A percentile compares a stretch with the other conserved stretches of the same genome.
These are phyloP conservation scores for Saccharum spontaneum DNA, from an alignment of 176 grass and related monocot species.

Conservation along the genomic window DNA sequence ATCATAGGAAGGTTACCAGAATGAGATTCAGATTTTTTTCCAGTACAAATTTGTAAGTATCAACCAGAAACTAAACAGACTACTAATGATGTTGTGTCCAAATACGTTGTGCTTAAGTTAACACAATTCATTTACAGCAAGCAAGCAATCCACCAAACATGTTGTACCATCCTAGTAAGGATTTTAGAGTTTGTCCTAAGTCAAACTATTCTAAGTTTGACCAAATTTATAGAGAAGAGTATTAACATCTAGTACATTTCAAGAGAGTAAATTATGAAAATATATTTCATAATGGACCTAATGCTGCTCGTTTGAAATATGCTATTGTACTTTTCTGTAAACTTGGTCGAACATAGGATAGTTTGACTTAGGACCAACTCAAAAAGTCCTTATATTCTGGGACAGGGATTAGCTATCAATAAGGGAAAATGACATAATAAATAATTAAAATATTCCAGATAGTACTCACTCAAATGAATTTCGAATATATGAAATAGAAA, in stretches of 20 bases:
- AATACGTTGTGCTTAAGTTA: background rate
- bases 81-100: background rate
- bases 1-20: background rate
- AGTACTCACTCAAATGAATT: background rate
- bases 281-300: background rate
- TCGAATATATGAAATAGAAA: background rate
- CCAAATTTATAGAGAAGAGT: no score
- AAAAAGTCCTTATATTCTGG: background rate
- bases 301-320: background rate
- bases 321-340: background rate
- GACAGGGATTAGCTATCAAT: background rate
- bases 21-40: no score
- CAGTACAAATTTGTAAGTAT: no score
- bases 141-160: background rate
- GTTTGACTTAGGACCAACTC: background rate
- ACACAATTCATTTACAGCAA: conserved; percentile 12
- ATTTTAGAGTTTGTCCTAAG: no score
- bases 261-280: background rate
- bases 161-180: background rate
- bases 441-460: conserved; percentile 6
- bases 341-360: background rate
- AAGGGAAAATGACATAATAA: background rate
- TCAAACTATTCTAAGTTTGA: no score
- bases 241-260: no score
- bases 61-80: background rate